A percentile compares a stretch with the other conserved stretches of the same genome.
These are phyloP conservation scores for Blastobotrys raffinosifermentans DNA, from an alignment of 1,139 yeast genomes.

Conservation along the genomic window DNA sequence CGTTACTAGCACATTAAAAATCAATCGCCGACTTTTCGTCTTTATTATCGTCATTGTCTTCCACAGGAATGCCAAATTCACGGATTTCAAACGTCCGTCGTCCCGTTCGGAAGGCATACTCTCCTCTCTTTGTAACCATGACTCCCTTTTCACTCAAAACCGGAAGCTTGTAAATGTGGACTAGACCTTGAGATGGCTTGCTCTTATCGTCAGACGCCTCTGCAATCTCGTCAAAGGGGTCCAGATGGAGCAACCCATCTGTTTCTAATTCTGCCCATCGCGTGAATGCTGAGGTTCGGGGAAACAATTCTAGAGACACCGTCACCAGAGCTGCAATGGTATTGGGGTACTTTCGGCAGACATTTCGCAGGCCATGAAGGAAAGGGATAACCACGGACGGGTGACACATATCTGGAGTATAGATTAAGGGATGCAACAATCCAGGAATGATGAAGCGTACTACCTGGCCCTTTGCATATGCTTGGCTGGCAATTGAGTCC, in stretches of 20 bases:
- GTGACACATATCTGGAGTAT: slow-evolving; percentile 48
- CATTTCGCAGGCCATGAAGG: slow-evolving; percentile 51
- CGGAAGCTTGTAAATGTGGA: slow-evolving; percentile 70
- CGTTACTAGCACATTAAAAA: no score
- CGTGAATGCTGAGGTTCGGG: slow-evolving; percentile 47
- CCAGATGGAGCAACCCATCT: slow-evolving; percentile 69
- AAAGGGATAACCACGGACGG: slow-evolving; percentile 54
- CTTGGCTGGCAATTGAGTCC: slow-evolving; percentile 10
- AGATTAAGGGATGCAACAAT: slow-evolving; percentile 71
- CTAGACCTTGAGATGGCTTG: slow-evolving; percentile 58
- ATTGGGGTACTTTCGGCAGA: slow-evolving; percentile 44
- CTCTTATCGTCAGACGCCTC: slow-evolving; percentile 43
- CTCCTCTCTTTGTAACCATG: slow-evolving; percentile 71
- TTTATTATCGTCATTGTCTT: slow-evolving; percentile 52
- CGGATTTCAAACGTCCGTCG: slow-evolving; percentile 77
- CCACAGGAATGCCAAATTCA: slow-evolving; percentile 95
- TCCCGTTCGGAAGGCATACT: slow-evolving; percentile 82
- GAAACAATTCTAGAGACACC: slow-evolving; percentile 61
- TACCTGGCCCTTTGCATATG: slow-evolving; percentile 30
- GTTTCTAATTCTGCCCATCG: slow-evolving; percentile 52
- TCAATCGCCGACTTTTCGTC: no score
- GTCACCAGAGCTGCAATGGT: slow-evolving; percentile 51
- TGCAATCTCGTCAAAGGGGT: slow-evolving; percentile 74
- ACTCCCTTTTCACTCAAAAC: slow-evolving; percentile 68
- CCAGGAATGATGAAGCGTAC: slow-evolving; percentile 71